Conservation (phyloP, 148 eudicot genomes). For the Chenopodium berlandieri region DNA sequence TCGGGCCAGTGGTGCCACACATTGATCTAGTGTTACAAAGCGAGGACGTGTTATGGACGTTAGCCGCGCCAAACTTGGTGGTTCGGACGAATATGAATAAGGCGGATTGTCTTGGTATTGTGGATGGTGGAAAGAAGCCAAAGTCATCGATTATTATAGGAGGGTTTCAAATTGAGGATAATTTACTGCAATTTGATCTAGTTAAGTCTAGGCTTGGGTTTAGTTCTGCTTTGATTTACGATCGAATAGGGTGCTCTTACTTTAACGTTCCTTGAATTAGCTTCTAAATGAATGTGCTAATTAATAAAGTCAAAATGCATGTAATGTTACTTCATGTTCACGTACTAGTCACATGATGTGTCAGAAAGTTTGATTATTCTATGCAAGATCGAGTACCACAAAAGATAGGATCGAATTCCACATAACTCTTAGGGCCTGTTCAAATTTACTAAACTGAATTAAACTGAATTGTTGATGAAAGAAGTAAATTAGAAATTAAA, state of each 20-base stretch:
- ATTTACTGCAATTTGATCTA: constrained; percentile 47
- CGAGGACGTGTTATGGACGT: constrained; percentile 38
- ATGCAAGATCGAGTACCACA: too few species aligned
- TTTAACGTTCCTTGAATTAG: too few species aligned
- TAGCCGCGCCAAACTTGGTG: constrained; percentile 45
- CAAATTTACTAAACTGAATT: too few species aligned
- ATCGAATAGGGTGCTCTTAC: neutral
- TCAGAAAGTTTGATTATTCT: too few species aligned
- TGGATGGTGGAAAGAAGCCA: constrained; percentile 43
- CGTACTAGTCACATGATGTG: too few species aligned
- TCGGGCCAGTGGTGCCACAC: constrained; percentile 38
- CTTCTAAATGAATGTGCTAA: too few species aligned
- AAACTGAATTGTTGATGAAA: too few species aligned
- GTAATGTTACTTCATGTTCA: too few species aligned
- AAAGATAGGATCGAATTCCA: too few species aligned
- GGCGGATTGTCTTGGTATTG: constrained; percentile 37
- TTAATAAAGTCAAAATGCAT: too few species aligned
- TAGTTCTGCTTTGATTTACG: constrained; percentile 32
- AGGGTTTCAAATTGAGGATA: constrained; percentile 47
- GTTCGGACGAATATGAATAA: constrained; percentile 19
- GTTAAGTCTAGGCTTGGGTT: constrained; percentile 41
- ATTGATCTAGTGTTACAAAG: constrained; percentile 41
- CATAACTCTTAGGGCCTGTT: too few species aligned
- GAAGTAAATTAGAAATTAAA: too few species aligned
- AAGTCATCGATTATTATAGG: constrained; percentile 42